Evolutionary conservation across 73 alveolate genomes (phyloP), one percentile per base, ranked within the genome.

Genomic region (Paramecium octaurelia): DNA sequence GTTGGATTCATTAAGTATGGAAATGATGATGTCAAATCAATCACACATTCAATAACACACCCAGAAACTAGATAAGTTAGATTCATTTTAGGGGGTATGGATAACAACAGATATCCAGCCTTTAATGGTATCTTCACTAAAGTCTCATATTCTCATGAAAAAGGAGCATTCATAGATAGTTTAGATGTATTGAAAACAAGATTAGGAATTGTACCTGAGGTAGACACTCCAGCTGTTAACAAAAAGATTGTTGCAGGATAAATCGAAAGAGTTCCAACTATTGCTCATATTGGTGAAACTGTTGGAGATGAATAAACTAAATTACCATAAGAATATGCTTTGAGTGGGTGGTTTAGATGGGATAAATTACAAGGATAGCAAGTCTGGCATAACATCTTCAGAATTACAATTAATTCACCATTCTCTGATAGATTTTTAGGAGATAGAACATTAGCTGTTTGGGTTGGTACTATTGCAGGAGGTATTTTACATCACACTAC

Each of bases 291-390:
- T 75, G 60, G 18, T 18, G 34, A 80, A 80, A 43, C 57, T 12
- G 91, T 46, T 23, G 91, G 73, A 21, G 73, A 46, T 46, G 69
- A 54, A 54, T 18, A 54, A 54, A 54, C 69, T 54, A 48, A 48
- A 48, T 48, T 80, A 12, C 91, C 91, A 80, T 80, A 40, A 43
- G 91, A 80, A 48, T 80, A 80, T 80, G 91, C 84, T 14, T 58
- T 86, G 3, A 86, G 93, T 58, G 93, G 93, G 29, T 86, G 93
- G 93, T 86, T 86, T 36, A 59, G 71, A 27, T 86, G 86, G 86
- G 86, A 44, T 35, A 21, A 54, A 58, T 70, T 57, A 34, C 20
- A 35, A 86, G 89, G 40, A 59, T 86, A 86, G 29, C 20, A 50
- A 54, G 31, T 21, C 24, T 86, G 93, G 93, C 86, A 86, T 48